These are phyloP conservation scores for Poa annua DNA, from an alignment of 176 grass and related monocot genomes.

Conservation along the genomic window DNA sequence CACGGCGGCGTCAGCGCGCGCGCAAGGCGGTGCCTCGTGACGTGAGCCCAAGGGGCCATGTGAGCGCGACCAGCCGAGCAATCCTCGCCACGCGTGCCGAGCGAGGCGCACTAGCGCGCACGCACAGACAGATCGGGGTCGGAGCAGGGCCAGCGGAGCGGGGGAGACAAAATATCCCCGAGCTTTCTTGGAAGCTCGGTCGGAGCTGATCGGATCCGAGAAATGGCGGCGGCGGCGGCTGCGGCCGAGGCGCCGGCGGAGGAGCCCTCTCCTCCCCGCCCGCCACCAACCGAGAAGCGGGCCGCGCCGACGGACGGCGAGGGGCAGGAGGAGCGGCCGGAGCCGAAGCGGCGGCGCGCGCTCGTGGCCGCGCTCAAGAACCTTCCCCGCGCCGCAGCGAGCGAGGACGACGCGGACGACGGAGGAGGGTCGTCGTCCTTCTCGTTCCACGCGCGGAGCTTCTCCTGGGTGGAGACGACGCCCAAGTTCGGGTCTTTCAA, in stretches of 20 bases:
- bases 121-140: slow-evolving; percentile 37
- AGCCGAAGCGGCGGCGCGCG: slow-evolving; percentile 49
- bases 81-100: slow-evolving; percentile 31
- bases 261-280: not conserved
- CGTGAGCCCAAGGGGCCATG: slow-evolving; percentile 41
- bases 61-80: slow-evolving; percentile 46
- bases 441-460: slow-evolving; percentile 52
- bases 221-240: slow-evolving; percentile 46
- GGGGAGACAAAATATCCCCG: slow-evolving; percentile 21
- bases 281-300: slow-evolving; percentile 32
- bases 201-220: not conserved
- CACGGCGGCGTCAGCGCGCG: slow-evolving; percentile 26
- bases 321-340: slow-evolving; percentile 11
- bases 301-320: not conserved
- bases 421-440: slow-evolving; percentile 32
- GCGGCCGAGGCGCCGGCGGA: not conserved
- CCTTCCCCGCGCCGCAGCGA: slow-evolving; percentile 10
- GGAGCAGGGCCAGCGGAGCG: not conserved
- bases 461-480: slow-evolving; percentile 49
- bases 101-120: slow-evolving; percentile 4
- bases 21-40: slow-evolving; percentile 13
- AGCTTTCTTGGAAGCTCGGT: not conserved
- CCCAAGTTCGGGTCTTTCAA: slow-evolving; percentile 60
- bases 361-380: slow-evolving; percentile 46
- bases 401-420: not conserved